These are phyloP conservation scores for Umbelopsis sp. DNA, from an alignment of 192 early-diverging fungal genomes.

Conservation along the genomic window DNA sequence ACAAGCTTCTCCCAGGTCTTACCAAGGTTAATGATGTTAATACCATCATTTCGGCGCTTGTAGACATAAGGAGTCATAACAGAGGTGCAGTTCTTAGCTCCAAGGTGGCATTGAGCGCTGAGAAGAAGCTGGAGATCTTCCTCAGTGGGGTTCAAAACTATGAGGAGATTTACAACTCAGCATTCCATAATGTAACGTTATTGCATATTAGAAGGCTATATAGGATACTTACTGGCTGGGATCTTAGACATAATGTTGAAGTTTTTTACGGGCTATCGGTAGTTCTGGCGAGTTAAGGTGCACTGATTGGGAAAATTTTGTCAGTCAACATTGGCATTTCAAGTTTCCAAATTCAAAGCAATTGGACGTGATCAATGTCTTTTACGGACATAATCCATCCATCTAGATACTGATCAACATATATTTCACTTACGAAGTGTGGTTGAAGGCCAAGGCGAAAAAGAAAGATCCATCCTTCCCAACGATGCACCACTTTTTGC, in stretches of 20 bases:
- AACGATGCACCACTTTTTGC: background rate
- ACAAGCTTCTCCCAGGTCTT: slow-evolving; percentile 99
- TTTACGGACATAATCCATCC: background rate
- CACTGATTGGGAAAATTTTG: slow-evolving; percentile 1
- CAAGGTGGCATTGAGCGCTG: slow-evolving; percentile 97
- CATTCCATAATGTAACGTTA: background rate
- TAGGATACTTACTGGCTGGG: background rate
- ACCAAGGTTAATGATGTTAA: slow-evolving; percentile 98
- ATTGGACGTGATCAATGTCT: background rate
- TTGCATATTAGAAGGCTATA: background rate
- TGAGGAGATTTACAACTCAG: slow-evolving; percentile 5
- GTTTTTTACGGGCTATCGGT: slow-evolving; percentile 6
- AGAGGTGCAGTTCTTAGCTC: slow-evolving; percentile 95
- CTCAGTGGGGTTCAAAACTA: slow-evolving; percentile 78
- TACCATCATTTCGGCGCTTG: slow-evolving; percentile 96
- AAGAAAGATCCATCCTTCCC: background rate
- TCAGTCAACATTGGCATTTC: background rate
- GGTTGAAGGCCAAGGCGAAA: slow-evolving; percentile 16
- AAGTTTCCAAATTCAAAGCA: background rate
- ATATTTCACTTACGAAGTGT: slow-evolving; percentile 9
- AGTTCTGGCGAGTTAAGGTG: slow-evolving; percentile 20
- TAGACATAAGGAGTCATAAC: slow-evolving; percentile 96
- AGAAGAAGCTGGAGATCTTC: slow-evolving; percentile 94
- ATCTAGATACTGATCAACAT: background rate
- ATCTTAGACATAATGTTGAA: slow-evolving; percentile 8